These are phyloP conservation scores for Diplogelasinospora grovesii DNA, from an alignment of 495 filamentous ascomycete genomes.

Conservation along the genomic window DNA sequence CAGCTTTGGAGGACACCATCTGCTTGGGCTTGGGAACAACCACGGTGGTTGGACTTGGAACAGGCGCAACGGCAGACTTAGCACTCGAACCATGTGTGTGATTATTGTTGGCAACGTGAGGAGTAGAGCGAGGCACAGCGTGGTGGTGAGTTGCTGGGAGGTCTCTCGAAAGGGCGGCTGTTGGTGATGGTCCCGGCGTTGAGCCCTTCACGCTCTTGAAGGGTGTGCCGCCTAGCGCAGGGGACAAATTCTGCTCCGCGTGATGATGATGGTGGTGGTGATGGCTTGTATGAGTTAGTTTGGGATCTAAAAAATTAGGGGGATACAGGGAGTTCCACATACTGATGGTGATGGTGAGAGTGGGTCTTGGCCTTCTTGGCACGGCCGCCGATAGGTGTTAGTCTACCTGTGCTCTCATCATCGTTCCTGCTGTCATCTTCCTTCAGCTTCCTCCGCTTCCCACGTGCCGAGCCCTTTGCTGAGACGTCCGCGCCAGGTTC, in stretches of 20 bases:
- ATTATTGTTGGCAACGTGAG: too few species aligned
- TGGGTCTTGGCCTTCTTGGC: slow-evolving; percentile 53
- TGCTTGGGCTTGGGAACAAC: slow-evolving; percentile 54
- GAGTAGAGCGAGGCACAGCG: slow-evolving; percentile 20
- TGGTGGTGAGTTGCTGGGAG: slow-evolving; percentile 34
- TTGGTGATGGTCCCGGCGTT: slow-evolving; percentile 53
- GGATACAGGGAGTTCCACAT: slow-evolving; percentile 21
- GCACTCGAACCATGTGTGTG: slow-evolving; percentile 25
- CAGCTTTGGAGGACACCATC: slow-evolving; percentile 55
- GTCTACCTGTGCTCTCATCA: slow-evolving; percentile 51
- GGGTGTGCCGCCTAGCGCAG: slow-evolving; percentile 32
- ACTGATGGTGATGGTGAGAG: slow-evolving; percentile 60
- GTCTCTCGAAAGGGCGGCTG: slow-evolving; percentile 37
- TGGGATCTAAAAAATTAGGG: not conserved
- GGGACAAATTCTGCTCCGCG: slow-evolving; percentile 51
- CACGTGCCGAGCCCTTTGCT: slow-evolving; percentile 25
- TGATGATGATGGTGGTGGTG: slow-evolving; percentile 74
- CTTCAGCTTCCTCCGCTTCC: slow-evolving; percentile 54
- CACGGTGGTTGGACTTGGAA: slow-evolving; percentile 34
- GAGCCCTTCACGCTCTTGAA: slow-evolving; percentile 38
- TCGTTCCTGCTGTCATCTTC: slow-evolving; percentile 52
- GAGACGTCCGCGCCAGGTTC: slow-evolving; percentile 25
- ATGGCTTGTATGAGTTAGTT: slow-evolving; percentile 44
- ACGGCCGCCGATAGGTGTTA: slow-evolving; percentile 47
- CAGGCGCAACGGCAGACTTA: slow-evolving; percentile 30